A percentile compares a stretch with the other conserved stretches of the same genome.
phyloP scores from a whole-genome alignment of 805 yeast genomes.

The Schizosaccharomyces japonicus region DNA sequence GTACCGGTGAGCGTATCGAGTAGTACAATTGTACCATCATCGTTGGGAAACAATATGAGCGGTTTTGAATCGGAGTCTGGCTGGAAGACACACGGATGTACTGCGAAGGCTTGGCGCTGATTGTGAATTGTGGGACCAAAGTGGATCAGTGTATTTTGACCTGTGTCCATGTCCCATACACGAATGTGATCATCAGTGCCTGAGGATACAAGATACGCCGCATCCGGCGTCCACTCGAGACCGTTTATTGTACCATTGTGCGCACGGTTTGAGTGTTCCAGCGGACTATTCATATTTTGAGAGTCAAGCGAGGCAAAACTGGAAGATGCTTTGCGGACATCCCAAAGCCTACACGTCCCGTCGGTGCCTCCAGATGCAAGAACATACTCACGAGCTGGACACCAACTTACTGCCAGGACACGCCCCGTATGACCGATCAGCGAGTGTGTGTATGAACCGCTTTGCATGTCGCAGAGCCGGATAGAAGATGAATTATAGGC shows the following conservation, averaged over 20 bases:
- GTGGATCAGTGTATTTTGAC: conserved; percentile 35
- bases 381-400: conserved; percentile 35
- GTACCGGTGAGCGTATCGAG: not conserved
- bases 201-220: conserved; percentile 35
- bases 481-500: conserved; percentile 25
- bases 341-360: conserved; percentile 72
- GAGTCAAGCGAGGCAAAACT: conserved; percentile 43
- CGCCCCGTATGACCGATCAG: conserved; percentile 36
- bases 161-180: conserved; percentile 41
- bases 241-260: conserved; percentile 67
- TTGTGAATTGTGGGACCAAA: conserved; percentile 61
- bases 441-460: conserved; percentile 51
- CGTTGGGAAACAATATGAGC: conserved; percentile 1
- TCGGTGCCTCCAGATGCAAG: conserved; percentile 62
- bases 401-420: conserved; percentile 45
- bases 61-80: not conserved
- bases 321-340: conserved; percentile 42
- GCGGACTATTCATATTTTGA: conserved; percentile 13
- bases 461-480: conserved; percentile 36
- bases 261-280: conserved; percentile 14
- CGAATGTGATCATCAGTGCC: conserved; percentile 65
- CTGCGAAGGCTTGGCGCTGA: conserved; percentile 11
- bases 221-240: conserved; percentile 44
- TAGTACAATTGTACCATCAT: conserved; percentile 1
- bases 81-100: not conserved